Evolutionary conservation across 345 rosid species (phyloP).

Genomic region (Salix dunnii): DNA sequence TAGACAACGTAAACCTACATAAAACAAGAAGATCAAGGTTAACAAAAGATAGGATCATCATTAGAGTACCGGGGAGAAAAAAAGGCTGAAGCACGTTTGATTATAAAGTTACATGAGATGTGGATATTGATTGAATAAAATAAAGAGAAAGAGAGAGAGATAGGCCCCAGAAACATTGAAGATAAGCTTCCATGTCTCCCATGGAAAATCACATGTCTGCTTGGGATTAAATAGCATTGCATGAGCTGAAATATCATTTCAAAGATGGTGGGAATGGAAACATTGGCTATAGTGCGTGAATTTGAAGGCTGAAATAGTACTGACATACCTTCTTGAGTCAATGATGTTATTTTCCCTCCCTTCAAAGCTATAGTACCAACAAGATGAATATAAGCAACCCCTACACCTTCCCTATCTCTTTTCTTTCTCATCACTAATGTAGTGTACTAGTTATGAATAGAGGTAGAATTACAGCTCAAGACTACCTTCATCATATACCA

Average conservation of each 20-base stretch:
- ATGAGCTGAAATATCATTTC: constrained; percentile 8
- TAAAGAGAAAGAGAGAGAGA: constrained; percentile 29
- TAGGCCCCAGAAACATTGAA: constrained; percentile 32
- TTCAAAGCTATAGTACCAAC: constrained; percentile 33
- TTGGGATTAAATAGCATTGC: constrained; percentile 33
- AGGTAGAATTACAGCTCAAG: constrained; percentile 26
- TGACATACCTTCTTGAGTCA: constrained; percentile 21
- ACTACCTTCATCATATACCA: constrained; percentile 33
- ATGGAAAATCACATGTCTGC: constrained; percentile 18
- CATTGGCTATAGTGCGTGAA: constrained; percentile 26
- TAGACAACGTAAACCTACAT: constrained; percentile 69
- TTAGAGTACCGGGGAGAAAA: neutral
- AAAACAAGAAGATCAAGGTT: neutral
- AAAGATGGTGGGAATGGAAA: constrained; percentile 3
- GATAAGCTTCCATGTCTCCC: constrained; percentile 32
- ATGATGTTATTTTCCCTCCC: constrained; percentile 34
- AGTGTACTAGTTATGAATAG: neutral
- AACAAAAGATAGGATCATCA: constrained; percentile 3
- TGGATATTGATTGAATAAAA: constrained; percentile 25
- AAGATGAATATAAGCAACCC: constrained; percentile 14
- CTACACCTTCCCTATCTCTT: neutral
- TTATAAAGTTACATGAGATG: constrained; percentile 29
- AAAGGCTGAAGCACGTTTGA: neutral
- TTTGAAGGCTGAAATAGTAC: constrained; percentile 36
- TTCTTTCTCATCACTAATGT: constrained; percentile 1